phyloP scores from a whole-genome alignment of 2,329 filamentous ascomycete species.

The Alternaria gansuensis region DNA sequence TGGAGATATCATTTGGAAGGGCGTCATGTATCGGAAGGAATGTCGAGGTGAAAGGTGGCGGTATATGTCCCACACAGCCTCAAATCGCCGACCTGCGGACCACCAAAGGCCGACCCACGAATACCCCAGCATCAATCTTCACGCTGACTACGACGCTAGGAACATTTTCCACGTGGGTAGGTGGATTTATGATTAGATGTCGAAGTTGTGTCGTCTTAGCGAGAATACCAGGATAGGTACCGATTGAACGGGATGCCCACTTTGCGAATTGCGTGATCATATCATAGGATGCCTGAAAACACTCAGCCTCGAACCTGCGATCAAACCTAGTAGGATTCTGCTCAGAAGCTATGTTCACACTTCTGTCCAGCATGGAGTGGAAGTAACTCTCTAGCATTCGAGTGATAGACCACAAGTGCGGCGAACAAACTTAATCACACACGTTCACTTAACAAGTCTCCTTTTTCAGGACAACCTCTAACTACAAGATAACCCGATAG shows the following conservation, averaged over 20 bases:
- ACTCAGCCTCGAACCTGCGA: slow-evolving; percentile 8
- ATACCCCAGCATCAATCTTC: background rate
- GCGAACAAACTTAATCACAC: background rate
- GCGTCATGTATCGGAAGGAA: background rate
- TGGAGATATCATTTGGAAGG: background rate
- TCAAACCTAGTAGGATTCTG: background rate
- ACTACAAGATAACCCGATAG: background rate
- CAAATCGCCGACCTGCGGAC: slow-evolving; percentile 1
- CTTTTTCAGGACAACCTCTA: background rate
- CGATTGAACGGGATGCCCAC: slow-evolving; percentile 10
- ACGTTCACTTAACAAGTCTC: slow-evolving; percentile 14
- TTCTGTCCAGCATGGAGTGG: background rate
- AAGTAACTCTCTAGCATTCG: background rate
- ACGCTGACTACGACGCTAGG: background rate
- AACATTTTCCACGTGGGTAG: background rate
- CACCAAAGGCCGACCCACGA: slow-evolving; percentile 1
- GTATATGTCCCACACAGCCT: slow-evolving; percentile 15
- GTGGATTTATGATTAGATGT: background rate
- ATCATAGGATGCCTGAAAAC: slow-evolving; percentile 8
- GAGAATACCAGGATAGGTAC: slow-evolving; percentile 4
- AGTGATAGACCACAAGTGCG: background rate
- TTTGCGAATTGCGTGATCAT: background rate
- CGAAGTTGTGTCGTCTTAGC: slow-evolving; percentile 1
- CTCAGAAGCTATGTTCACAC: background rate
- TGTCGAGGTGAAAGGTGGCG: slow-evolving; percentile 9